Percentiles rank a stretch among this genome's conserved stretches.
Conservation (phyloP, 108 stramenopile genomes). For the Cylindrotheca closterium region DNA sequence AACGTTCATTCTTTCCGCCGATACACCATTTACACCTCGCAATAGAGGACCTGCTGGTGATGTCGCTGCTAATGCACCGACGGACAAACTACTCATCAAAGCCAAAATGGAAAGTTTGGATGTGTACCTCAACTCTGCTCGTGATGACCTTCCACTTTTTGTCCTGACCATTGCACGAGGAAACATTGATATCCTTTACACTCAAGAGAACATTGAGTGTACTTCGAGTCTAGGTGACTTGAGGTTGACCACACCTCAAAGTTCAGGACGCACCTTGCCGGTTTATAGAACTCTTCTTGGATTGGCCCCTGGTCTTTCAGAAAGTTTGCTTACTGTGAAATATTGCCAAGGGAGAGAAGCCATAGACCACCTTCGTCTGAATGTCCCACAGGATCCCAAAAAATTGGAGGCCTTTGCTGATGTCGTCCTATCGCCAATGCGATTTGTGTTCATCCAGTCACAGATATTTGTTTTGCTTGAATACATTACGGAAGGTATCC, state of each 20-base stretch:
- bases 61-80: slow-evolving; percentile 5
- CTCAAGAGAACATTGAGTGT: background rate
- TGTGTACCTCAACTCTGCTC: slow-evolving; percentile 68
- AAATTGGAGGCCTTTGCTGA: slow-evolving; percentile 59
- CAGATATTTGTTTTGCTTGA: slow-evolving; percentile 77
- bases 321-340: slow-evolving; percentile 68
- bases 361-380: slow-evolving; percentile 33
- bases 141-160: slow-evolving; percentile 80
- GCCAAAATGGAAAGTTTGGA: slow-evolving; percentile 72
- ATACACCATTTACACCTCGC: background rate
- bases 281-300: slow-evolving; percentile 74
- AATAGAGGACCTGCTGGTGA: background rate
- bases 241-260: slow-evolving; percentile 42
- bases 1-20: slow-evolving; percentile 16
- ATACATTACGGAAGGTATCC: slow-evolving; percentile 80
- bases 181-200: background rate
- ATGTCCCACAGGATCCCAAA: slow-evolving; percentile 18
- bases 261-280: slow-evolving; percentile 32
- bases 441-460: slow-evolving; percentile 73
- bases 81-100: slow-evolving; percentile 16
- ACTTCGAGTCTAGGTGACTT: slow-evolving; percentile 67
- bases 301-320: slow-evolving; percentile 51
- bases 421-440: slow-evolving; percentile 75
- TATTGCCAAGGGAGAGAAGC: slow-evolving; percentile 58
- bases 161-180: slow-evolving; percentile 44